phyloP scores from a whole-genome alignment of 768 basidiomycete species.

The Steccherinum ochraceum region DNA sequence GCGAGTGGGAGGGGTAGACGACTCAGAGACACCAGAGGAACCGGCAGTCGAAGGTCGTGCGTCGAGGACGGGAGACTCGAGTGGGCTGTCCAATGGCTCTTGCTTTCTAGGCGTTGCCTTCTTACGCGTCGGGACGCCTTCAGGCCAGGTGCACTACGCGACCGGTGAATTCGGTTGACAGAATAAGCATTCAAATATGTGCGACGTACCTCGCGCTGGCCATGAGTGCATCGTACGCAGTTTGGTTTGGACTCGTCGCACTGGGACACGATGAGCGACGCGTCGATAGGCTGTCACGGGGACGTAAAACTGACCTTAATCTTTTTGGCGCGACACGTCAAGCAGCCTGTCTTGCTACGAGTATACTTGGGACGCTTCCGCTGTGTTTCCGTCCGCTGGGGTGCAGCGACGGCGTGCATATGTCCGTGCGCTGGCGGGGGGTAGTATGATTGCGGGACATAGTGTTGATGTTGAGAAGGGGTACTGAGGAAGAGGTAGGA shows the following conservation, averaged over 20 bases:
- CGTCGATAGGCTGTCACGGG: background rate
- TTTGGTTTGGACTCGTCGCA: slow-evolving; percentile 89
- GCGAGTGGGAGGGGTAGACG: slow-evolving; percentile 59
- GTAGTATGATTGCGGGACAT: slow-evolving; percentile 29
- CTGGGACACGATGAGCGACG: slow-evolving; percentile 29
- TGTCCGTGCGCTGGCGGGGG: slow-evolving; percentile 25
- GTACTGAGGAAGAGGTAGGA: slow-evolving; percentile 15
- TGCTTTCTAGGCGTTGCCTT: slow-evolving; percentile 48
- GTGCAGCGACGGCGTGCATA: slow-evolving; percentile 43
- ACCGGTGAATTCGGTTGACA: background rate
- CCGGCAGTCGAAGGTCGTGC: slow-evolving; percentile 70
- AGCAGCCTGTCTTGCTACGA: slow-evolving; percentile 89
- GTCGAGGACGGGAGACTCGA: slow-evolving; percentile 41
- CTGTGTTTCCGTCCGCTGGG: slow-evolving; percentile 45
- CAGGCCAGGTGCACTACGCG: slow-evolving; percentile 72
- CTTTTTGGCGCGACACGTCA: slow-evolving; percentile 91
- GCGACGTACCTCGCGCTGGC: slow-evolving; percentile 68
- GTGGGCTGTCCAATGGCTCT: background rate
- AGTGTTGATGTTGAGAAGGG: slow-evolving; percentile 21
- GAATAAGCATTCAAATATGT: background rate
- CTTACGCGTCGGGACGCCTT: slow-evolving; percentile 67
- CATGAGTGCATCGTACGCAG: slow-evolving; percentile 82
- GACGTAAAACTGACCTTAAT: slow-evolving; percentile 70
- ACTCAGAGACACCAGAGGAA: slow-evolving; percentile 65
- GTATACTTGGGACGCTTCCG: slow-evolving; percentile 91